Conservation (phyloP, 352 stramenopile species). For the Phytophthora citricola region DNA sequence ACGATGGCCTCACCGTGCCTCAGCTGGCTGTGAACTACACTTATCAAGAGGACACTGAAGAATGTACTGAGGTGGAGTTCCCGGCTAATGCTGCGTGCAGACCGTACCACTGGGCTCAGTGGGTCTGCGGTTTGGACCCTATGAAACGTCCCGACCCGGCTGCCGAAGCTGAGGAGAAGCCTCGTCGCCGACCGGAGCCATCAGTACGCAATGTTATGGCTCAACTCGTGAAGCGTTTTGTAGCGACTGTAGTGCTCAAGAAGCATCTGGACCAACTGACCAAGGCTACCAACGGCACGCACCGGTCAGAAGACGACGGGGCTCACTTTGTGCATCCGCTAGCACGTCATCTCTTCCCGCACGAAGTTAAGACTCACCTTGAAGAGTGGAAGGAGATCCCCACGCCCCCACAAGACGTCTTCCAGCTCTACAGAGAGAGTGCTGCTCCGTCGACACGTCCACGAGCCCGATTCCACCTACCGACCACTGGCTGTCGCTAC, state of each 20-base stretch:
- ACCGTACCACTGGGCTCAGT: conserved; percentile 81
- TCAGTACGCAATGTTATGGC: conserved; percentile 73
- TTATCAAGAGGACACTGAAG: conserved; percentile 36
- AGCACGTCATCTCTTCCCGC: conserved; percentile 50
- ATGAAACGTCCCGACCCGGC: conserved; percentile 45
- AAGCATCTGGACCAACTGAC: conserved; percentile 53
- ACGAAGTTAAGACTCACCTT: conserved; percentile 55
- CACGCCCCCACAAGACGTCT: conserved; percentile 40
- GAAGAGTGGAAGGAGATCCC: conserved; percentile 60
- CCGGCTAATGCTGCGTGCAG: conserved; percentile 43
- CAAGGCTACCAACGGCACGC: conserved; percentile 27
- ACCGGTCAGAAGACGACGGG: conserved; percentile 15
- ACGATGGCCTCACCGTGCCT: conserved; percentile 56
- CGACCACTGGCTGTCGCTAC: conserved; percentile 53
- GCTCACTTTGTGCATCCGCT: conserved; percentile 42
- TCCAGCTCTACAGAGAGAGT: conserved; percentile 52
- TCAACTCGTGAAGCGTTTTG: conserved; percentile 66
- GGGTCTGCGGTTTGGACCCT: conserved; percentile 70
- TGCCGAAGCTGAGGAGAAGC: conserved; percentile 1
- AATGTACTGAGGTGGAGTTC: conserved; percentile 51
- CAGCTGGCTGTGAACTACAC: conserved; percentile 56
- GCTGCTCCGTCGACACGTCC: conserved; percentile 17
- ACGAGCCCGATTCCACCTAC: conserved; percentile 31
- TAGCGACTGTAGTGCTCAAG: conserved; percentile 48
- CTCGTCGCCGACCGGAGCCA: conserved; percentile 56